Evolutionary conservation across 2,329 filamentous ascomycete species (phyloP), one percentile per base, ranked within the genome.

Genomic region (Aspergillus sp.): DNA sequence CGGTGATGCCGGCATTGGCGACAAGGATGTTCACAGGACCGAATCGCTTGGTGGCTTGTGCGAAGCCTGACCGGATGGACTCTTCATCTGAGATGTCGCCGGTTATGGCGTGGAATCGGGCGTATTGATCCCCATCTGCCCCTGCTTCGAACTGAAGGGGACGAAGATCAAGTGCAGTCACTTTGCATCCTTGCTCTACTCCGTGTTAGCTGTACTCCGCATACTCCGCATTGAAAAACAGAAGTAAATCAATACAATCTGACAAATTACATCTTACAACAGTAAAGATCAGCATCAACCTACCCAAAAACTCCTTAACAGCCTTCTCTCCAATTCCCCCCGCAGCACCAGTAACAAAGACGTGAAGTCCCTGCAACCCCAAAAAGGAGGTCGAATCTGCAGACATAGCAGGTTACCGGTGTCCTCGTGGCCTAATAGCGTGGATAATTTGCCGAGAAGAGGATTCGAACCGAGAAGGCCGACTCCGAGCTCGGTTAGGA

Each of bases 261-360:
- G 4, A 19, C 19, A n/a, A n/a, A 19, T 19, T 19, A 19, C 19
- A 19, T 19, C 19, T 19, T 19, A 19, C 19, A 19, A 19, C 19
- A 19, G 19, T 19, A 19, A 19, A 19, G 19, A 19, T 19, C 19
- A 4, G 29, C 26, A 39, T 11, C n/a, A 29, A 56, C 66, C 35
- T 65, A 78, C 76, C 68, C 43, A 78, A 56, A 40, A 81, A 77
- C 51, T 79, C 75, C 39, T 67, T 62, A 5, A 78, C 72, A 9
- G 73, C 73, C 8, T 70, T 67, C 32, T 62, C 63, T 2, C 76
- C 77, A 57, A 79, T 76, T 4, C 72, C 72, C 10, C 75, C 74
- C 11, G 71, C 70, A 11, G 75, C 75, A 11, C 76, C 76, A 0
- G 76, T 77, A 27, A 79, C 65, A 46, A 80, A 77, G 29, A 75